Conservation (phyloP, 495 filamentous ascomycete species). For the Hypoxylon fuscum region DNA sequence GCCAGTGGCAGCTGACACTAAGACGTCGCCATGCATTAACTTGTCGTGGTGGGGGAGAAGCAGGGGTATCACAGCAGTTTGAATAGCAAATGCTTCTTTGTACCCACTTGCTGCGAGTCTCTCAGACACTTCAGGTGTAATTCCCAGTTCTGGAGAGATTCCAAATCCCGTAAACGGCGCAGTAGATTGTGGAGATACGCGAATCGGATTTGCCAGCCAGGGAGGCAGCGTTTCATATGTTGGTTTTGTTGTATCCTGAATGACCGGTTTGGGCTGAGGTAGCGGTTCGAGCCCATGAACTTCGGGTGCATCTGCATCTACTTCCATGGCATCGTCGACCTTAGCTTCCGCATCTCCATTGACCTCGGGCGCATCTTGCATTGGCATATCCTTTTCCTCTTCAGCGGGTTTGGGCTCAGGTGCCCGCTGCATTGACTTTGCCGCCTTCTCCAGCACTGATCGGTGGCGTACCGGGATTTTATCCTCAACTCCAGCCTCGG, state of each 20-base stretch:
- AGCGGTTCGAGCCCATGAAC: slow-evolving; percentile 77
- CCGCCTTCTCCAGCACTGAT: slow-evolving; percentile 57
- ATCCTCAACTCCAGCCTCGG: slow-evolving; percentile 23
- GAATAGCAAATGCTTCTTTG: slow-evolving; percentile 82
- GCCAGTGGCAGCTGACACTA: slow-evolving; percentile 88
- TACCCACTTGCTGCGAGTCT: slow-evolving; percentile 72
- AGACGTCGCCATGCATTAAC: slow-evolving; percentile 74
- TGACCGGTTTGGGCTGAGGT: slow-evolving; percentile 74
- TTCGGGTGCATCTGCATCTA: slow-evolving; percentile 50
- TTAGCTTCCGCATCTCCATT: slow-evolving; percentile 37
- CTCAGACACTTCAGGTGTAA: slow-evolving; percentile 49
- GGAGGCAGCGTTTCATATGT: slow-evolving; percentile 65
- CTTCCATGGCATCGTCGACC: slow-evolving; percentile 34
- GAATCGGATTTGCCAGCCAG: slow-evolving; percentile 81
- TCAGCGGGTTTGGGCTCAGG: slow-evolving; percentile 33
- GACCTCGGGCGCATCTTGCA: slow-evolving; percentile 41
- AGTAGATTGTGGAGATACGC: slow-evolving; percentile 65
- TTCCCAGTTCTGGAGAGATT: slow-evolving; percentile 63
- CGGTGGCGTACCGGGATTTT: slow-evolving; percentile 51
- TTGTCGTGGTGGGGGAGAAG: slow-evolving; percentile 67
- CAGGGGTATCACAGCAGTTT: slow-evolving; percentile 81
- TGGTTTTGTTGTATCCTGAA: slow-evolving; percentile 59
- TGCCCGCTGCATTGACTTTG: slow-evolving; percentile 53
- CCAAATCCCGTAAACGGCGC: slow-evolving; percentile 70
- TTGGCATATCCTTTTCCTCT: slow-evolving; percentile 40